Base-by-base conservation (phyloP, 1,284 basidiomycete genomes). In the Trichosporon inkin region DNA sequence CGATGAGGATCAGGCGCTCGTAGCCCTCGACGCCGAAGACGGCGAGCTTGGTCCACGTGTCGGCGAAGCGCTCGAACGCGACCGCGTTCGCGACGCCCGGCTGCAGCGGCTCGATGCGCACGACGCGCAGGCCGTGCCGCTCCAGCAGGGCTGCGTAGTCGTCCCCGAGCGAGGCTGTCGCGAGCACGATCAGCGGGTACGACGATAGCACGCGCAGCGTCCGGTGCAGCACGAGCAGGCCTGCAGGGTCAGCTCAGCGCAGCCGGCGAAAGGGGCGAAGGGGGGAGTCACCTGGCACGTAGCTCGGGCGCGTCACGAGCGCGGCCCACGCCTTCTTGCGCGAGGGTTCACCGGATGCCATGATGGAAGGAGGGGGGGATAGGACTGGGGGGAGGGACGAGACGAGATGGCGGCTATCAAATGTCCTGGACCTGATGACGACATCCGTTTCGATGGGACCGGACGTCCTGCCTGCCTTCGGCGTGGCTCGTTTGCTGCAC, bases 41-140 rank as follows among this genome's bases (percentile, higher is more conserved):
- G 69, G 87, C 84, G 56, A 96, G 78, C 76, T 96, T 96, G 2
- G 89, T 89, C 92, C 92, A 96, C 5, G 91, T 90, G 72, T 95
- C 90, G 19, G 79, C 80, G 72, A 96, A 92, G 51, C 92, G 82
- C 16, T 56, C 62, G 54, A 75, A 74, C 24, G 62, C 61, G 35
- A 59, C 62, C 44, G 73, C 71, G 13, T 74, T 70, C 34, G 82
- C 83, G 16, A 79, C 75, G 17, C 77, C 75, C 16, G 90, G 90
- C 8, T 80, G 69, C 38, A 96, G 80, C 38, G 79, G 78, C 24
- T 85, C 80, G 44, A 94, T 82, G 3, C 88, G 83, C 61, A 82
- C 76, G 28, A 85, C 81, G 6, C 63, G 59, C 65, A 92, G 85
- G 1, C 82, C 83, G 11, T 81, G 79, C 52, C 80, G 81, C 19